Evolutionary conservation across 176 grass and related monocot species (phyloP).

Genomic region (Aegilops bicornis): DNA sequence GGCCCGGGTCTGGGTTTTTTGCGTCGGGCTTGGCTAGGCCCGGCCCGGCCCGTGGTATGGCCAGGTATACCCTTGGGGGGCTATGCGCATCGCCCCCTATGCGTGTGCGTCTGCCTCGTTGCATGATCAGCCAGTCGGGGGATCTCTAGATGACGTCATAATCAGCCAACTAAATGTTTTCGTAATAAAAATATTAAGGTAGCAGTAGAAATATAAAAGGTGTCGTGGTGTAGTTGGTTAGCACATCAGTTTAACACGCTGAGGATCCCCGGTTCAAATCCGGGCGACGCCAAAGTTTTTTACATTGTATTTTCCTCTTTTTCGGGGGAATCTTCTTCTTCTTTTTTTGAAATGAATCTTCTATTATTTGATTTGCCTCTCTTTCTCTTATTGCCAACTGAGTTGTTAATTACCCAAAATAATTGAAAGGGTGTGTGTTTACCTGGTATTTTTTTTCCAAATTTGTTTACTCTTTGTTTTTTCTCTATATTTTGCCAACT

Average conservation of each 20-base stretch:
- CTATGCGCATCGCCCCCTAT: background rate
- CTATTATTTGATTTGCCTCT: background rate
- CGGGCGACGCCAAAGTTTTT: background rate
- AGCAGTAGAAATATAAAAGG: background rate
- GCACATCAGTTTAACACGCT: background rate
- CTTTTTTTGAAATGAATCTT: too few relatives aligned
- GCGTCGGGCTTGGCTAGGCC: too few relatives aligned
- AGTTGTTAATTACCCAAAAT: too few relatives aligned
- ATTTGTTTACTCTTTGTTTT: background rate
- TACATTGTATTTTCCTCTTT: too few relatives aligned
- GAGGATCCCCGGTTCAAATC: background rate
- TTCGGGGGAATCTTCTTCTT: too few relatives aligned
- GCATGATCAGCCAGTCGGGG: background rate
- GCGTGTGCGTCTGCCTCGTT: background rate
- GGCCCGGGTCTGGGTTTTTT: too few relatives aligned
- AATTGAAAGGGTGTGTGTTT: background rate
- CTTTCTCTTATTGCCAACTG: background rate
- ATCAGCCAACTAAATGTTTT: background rate
- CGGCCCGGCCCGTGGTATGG: too few relatives aligned
- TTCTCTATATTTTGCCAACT: background rate
- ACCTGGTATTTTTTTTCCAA: too few relatives aligned
- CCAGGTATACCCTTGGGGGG: too few relatives aligned
- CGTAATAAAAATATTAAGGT: background rate
- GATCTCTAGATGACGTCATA: background rate
- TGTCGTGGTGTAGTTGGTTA: slow-evolving; percentile 4